phyloP scores from a whole-genome alignment of 257 asterid genomes.

The Anisodus acutangulus region DNA sequence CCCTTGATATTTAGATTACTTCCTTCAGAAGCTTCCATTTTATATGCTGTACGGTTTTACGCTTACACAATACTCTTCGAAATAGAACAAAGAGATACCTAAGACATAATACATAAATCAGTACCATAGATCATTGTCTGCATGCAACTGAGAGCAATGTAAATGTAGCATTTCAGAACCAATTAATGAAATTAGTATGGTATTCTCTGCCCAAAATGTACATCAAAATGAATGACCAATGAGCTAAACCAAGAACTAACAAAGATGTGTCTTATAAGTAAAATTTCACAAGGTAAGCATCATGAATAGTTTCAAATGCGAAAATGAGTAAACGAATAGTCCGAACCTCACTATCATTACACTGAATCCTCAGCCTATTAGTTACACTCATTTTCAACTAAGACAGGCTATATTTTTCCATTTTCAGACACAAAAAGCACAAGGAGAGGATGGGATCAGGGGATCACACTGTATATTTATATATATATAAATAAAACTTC shows the following conservation, averaged over 20 bases:
- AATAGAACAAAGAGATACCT: neutral
- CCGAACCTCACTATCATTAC: neutral
- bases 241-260: neutral
- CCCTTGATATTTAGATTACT: conserved; percentile 52
- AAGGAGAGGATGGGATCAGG: conserved; percentile 3
- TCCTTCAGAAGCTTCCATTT: conserved; percentile 44
- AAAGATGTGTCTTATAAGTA: neutral
- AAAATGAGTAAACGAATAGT: neutral
- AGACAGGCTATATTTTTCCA: neutral
- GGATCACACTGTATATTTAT: neutral
- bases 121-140: neutral
- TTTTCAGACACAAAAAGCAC: neutral
- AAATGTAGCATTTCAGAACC: neutral
- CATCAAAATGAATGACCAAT: neutral
- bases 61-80: conserved; percentile 12
- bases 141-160: neutral
- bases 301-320: neutral
- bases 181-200: neutral
- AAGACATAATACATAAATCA: neutral
- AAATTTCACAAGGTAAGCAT: neutral
- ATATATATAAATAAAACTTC: neutral
- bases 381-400: neutral
- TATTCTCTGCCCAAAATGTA: neutral
- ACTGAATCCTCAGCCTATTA: neutral
- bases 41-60: neutral